Percentiles rank a stretch among this genome's conserved stretches.
These are phyloP conservation scores for Daedaleopsis nitida DNA, from an alignment of 768 basidiomycete species.

Conservation along the genomic window DNA sequence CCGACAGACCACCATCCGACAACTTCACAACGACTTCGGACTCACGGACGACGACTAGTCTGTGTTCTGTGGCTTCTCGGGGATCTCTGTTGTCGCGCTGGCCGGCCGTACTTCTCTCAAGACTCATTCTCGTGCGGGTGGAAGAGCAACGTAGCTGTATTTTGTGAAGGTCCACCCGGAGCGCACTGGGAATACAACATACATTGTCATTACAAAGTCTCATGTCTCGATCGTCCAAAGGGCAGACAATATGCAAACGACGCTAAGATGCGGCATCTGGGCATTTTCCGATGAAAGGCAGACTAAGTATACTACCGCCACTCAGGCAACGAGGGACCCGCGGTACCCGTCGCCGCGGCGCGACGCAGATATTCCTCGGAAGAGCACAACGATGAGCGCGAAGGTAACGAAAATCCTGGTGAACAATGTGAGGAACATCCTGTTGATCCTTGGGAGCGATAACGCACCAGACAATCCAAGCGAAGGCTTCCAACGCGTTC, in stretches of 20 bases:
- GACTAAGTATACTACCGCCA: too few species aligned
- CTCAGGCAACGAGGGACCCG: conserved; percentile 61
- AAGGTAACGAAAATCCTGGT: conserved; percentile 67
- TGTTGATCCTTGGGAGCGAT: too few species aligned
- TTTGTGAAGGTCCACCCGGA: neutral
- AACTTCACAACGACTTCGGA: conserved; percentile 74
- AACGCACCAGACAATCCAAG: conserved; percentile 73
- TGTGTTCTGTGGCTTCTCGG: neutral
- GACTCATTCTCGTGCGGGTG: too few species aligned
- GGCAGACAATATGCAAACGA: neutral
- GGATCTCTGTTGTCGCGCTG: neutral
- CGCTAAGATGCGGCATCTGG: too few species aligned
- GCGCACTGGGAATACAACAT: too few species aligned
- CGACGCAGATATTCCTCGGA: conserved; percentile 60
- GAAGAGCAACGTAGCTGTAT: neutral
- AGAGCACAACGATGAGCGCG: conserved; percentile 55
- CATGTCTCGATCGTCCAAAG: neutral
- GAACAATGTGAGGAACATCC: neutral
- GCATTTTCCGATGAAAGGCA: too few species aligned
- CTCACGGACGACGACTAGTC: conserved; percentile 57
- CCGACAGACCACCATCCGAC: conserved; percentile 68
- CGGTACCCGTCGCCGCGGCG: conserved; percentile 68
- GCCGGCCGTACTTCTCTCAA: neutral
- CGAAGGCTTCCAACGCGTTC: conserved; percentile 73
- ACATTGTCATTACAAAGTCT: neutral